Evolutionary conservation across 2,329 filamentous ascomycete species (phyloP).

Genomic region (Fusarium scirpi): DNA sequence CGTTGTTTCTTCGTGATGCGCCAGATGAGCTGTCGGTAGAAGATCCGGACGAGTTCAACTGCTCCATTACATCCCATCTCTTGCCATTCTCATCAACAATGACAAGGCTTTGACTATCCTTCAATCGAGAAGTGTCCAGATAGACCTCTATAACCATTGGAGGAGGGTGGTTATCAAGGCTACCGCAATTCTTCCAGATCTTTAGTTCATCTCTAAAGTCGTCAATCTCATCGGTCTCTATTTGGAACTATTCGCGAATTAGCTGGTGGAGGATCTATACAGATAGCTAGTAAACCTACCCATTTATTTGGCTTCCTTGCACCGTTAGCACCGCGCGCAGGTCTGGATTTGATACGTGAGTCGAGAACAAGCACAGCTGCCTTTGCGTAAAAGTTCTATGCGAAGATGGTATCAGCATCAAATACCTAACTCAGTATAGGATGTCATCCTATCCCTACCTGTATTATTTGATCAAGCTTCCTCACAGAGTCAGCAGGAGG

Average conservation of each 20-base stretch:
- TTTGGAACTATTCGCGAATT: constrained; percentile 78
- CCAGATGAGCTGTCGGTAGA: constrained; percentile 62
- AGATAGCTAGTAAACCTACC: constrained; percentile 65
- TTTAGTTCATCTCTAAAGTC: constrained; percentile 84
- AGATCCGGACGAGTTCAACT: constrained; percentile 74
- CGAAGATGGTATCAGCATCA: constrained; percentile 31
- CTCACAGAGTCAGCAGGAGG: constrained; percentile 75
- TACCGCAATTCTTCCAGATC: constrained; percentile 84
- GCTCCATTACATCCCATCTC: constrained; percentile 90
- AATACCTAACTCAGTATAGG: not conserved
- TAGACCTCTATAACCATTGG: constrained; percentile 92
- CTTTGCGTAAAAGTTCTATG: constrained; percentile 92
- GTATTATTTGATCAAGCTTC: constrained; percentile 93
- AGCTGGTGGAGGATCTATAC: constrained; percentile 15
- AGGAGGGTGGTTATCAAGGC: constrained; percentile 80
- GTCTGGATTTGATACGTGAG: constrained; percentile 78
- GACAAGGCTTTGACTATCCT: constrained; percentile 87
- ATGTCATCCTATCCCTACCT: constrained; percentile 64
- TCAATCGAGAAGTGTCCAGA: constrained; percentile 82
- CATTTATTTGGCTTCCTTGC: constrained; percentile 82
- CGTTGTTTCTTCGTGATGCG: constrained; percentile 65
- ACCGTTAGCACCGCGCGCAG: constrained; percentile 56
- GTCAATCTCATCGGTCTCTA: constrained; percentile 93
- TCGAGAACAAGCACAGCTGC: constrained; percentile 86
- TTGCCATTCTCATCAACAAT: constrained; percentile 90